Evolutionary conservation across 257 asterid genomes (phyloP).

Genomic region (Paulownia fortunei): DNA sequence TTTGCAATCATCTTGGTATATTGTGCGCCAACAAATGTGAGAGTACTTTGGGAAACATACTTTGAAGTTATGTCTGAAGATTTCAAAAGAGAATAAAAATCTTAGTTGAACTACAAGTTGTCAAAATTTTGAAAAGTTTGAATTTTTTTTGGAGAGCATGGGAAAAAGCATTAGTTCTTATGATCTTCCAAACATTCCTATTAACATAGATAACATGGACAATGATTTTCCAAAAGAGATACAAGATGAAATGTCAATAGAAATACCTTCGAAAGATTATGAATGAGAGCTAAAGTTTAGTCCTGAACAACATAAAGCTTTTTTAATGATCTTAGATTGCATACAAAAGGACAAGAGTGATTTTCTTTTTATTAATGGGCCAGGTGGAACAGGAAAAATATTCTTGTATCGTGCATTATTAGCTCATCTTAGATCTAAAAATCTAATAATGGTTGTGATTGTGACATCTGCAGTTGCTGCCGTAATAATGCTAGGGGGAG

Average conservation of each 20-base stretch:
- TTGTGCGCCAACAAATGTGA: slow-evolving; percentile 15
- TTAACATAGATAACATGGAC: not conserved
- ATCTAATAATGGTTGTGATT: not conserved
- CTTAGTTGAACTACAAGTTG: not conserved
- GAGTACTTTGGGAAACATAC: not conserved
- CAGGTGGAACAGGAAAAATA: not conserved
- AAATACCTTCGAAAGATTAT: not conserved
- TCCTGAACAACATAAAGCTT: not conserved
- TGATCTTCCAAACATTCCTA: not conserved
- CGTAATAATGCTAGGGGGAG: not conserved
- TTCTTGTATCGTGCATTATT: not conserved
- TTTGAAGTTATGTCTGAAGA: slow-evolving; percentile 22
- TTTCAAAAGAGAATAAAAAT: not conserved
- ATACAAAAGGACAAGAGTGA: not conserved
- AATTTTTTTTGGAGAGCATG: not conserved
- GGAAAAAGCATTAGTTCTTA: not conserved
- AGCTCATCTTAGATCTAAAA: not conserved
- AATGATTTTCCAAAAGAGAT: not conserved
- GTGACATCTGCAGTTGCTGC: not conserved
- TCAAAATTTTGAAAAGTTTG: not conserved
- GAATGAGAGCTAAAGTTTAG: not conserved
- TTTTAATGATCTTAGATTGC: not conserved
- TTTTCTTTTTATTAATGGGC: not conserved
- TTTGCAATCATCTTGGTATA: slow-evolving; percentile 1
- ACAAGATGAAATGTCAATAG: not conserved